Evolutionary conservation across 768 basidiomycete species (phyloP), one percentile per base, ranked within the genome.

Genomic region (Boletus pseudopeckii): DNA sequence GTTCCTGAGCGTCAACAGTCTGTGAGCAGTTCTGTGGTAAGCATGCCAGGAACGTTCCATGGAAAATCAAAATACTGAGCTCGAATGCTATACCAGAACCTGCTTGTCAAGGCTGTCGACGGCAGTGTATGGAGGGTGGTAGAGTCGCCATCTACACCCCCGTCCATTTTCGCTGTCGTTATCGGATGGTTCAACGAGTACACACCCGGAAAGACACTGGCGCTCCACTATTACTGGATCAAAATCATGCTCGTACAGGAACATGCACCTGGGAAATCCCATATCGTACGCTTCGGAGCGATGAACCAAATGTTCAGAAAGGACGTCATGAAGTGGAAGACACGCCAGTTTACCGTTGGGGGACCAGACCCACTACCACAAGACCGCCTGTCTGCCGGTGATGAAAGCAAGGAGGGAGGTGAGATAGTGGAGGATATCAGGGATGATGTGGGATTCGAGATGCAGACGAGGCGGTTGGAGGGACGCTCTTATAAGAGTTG

Each of bases 111-210:
- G 46, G 34, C 46, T 17, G 34, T 47, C 10, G 46, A 47, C 13
- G 46, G 34, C n/a, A 47, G 17, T n/a, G 24, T 37, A n/a, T 37
- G 46, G 46, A 47, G 33, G 46, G 46, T 47, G 7, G 46, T 38
- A 7, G 34, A 47, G 24, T 47, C 34, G 5, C 33, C 46, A n/a
- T 10, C 46, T 10, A 36, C 22, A 5, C 24, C 24, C 24, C 34
- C 34, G 11, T 34, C n/a, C 17, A 26, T 13, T n/a, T 47, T 47
- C 20, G 46, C 46, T 36, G 46, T 47, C 33, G 33, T 47, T 1
- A 22, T 47, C 7, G 46, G 46, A 24, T 47, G 46, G 46, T 47
- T 47, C 46, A 47, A 36, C 34, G 46, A 47, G 17, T 47, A 47
- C 24, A 47, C 22, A 9, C 46, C 46, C 6, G 46, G 36, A 13